These are phyloP conservation scores for Sugiyamaella lignohabitans DNA, from an alignment of 805 yeast species.

Conservation along the genomic window DNA sequence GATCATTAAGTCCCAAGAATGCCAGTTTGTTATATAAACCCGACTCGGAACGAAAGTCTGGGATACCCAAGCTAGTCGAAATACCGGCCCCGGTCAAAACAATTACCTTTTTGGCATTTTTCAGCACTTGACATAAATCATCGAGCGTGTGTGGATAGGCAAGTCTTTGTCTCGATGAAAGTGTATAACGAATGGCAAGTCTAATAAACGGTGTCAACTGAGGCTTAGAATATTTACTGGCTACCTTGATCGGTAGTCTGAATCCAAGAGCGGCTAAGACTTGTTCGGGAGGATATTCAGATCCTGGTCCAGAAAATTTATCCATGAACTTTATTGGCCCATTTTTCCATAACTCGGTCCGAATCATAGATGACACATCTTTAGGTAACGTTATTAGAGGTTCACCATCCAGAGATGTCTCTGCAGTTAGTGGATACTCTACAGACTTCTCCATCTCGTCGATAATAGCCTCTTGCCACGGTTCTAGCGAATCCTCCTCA, in stretches of 20 bases:
- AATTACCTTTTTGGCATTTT: conserved; percentile 52
- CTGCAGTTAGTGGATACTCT: conserved; percentile 7
- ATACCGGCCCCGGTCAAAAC: conserved; percentile 93
- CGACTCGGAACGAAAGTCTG: conserved; percentile 84
- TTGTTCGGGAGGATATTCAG: conserved; percentile 43
- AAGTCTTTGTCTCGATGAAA: conserved; percentile 24
- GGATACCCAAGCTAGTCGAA: conserved; percentile 82
- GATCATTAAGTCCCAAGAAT: conserved; percentile 68
- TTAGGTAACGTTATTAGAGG: conserved; percentile 29
- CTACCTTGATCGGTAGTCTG: conserved; percentile 30
- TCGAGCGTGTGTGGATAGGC: conserved; percentile 42
- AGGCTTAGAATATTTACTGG: conserved; percentile 23
- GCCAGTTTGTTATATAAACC: conserved; percentile 72
- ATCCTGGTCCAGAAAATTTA: conserved; percentile 31
- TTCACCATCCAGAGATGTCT: conserved; percentile 3
- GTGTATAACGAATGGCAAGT: conserved; percentile 22
- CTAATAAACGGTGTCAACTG: conserved; percentile 9
- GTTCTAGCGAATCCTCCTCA: conserved; percentile 7
- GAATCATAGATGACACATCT: conserved; percentile 41
- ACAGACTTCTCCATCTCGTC: conserved; percentile 23
- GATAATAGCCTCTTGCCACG: conserved; percentile 19
- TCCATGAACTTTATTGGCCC: conserved; percentile 60
- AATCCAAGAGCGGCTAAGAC: conserved; percentile 63
- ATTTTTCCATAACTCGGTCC: conserved; percentile 47
- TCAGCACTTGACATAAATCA: conserved; percentile 48